These are phyloP conservation scores for Gnetum montanum DNA, from an alignment of 75 land plant genomes.

Conservation along the genomic window DNA sequence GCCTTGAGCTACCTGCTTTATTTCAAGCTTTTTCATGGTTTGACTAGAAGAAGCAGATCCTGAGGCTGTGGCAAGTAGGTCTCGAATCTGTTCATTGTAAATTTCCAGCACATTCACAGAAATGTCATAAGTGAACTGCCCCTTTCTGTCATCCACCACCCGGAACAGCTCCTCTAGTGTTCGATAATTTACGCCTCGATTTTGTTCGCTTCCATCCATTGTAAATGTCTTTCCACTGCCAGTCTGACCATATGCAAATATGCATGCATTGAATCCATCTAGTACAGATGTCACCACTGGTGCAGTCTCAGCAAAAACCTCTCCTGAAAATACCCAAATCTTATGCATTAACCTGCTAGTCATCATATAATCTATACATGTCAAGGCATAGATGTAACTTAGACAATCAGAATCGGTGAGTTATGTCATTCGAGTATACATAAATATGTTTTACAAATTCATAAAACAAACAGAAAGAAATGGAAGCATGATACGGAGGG, in stretches of 20 bases:
- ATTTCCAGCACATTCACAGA: constrained; percentile 93
- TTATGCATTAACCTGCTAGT: background rate
- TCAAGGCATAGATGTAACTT: background rate
- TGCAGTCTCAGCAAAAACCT: constrained; percentile 84
- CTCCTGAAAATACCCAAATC: constrained; percentile 27
- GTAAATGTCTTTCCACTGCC: constrained; percentile 99
- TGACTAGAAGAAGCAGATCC: constrained; percentile 41
- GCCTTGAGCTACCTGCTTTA: constrained; percentile 84
- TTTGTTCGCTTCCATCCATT: constrained; percentile 78
- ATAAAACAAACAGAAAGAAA: too few relatives aligned
- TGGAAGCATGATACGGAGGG: too few relatives aligned
- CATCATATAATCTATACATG: background rate
- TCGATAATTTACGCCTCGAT: constrained; percentile 90
- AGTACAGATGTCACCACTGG: constrained; percentile 81
- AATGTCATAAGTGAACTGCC: constrained; percentile 55
- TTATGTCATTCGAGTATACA: too few relatives aligned
- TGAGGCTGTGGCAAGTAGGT: constrained; percentile 55
- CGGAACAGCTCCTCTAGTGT: constrained; percentile 81
- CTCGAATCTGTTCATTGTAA: constrained; percentile 96
- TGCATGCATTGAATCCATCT: constrained; percentile 97
- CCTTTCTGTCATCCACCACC: constrained; percentile 46
- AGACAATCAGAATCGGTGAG: background rate
- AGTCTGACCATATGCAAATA: constrained; percentile 98
- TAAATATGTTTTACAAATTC: too few relatives aligned
- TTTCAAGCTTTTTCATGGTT: constrained; percentile 68